Base-by-base conservation (phyloP, 768 basidiomycete species). In the Naematelia aurantialba region DNA sequence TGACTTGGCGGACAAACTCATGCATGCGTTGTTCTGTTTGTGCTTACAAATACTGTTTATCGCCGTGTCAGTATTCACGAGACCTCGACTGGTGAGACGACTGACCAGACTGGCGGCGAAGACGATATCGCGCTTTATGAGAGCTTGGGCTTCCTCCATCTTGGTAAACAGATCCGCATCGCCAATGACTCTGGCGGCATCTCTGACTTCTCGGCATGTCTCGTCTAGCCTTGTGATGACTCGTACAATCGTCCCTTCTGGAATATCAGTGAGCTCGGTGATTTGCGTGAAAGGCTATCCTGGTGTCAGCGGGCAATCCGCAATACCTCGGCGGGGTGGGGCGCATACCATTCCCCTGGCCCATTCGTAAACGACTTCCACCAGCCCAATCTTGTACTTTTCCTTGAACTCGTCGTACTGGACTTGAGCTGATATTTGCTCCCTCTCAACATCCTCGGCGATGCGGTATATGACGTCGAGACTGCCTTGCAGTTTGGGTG, bases 341-440 rank as follows among this genome's bases (percentile, higher is more conserved):
- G 11, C 25, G 72, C 85, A 67, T 67, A 94, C 94, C 93, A 94
- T 97, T 55, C 96, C 96, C 76, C 88, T 91, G 0, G 96, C 93
- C 96, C 96, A 99, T 77, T 98, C 96, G 72, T 98, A 97, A 5
- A 97, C 96, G 1, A 94, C 96, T 73, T 99, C 94, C 8, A 90
- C 85, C 22, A 99, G 80, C 5, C 96, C 96, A 61, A 88, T 88
- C 76, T 96, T 97, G 67, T 93, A 84, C 58, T 81, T 84, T 48
- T 84, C 83, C 54, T 86, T 85, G 73, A 88, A 89, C 58, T 85
- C 89, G 67, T 88, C 89, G 26, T 83, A 84, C 51, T 85, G 81
- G 0, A 97, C 89, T 70, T 87, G 87, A 75, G 89, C 83, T 14
- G 78, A 76, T 64, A 89, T 85, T 72, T 98, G 94, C n/a, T 89